Conservation (phyloP, 129 eudicot species). For the Arctium lappa region DNA sequence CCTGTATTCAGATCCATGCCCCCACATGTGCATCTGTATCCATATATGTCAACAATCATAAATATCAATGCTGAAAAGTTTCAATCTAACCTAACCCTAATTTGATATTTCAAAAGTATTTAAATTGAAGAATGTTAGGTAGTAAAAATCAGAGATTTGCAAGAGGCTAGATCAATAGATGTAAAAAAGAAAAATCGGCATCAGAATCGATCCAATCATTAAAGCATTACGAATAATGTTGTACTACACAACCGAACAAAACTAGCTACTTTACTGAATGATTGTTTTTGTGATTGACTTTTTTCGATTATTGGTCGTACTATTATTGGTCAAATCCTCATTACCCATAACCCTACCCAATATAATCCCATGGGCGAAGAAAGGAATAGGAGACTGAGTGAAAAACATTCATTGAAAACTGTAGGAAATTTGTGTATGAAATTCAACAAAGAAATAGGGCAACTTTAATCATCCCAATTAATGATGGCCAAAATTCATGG, state of each 20-base stretch:
- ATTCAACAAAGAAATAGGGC: slow-evolving; percentile 13
- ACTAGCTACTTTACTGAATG: neutral
- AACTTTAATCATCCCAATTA: slow-evolving; percentile 21
- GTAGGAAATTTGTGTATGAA: slow-evolving; percentile 1
- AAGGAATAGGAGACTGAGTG: slow-evolving; percentile 14
- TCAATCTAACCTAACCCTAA: neutral
- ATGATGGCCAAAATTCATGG: slow-evolving; percentile 28
- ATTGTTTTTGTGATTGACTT: neutral
- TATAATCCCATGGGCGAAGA: neutral
- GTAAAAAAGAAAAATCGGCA: neutral
- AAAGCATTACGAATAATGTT: neutral
- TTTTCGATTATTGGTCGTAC: neutral
- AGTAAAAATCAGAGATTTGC: neutral
- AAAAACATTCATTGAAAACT: slow-evolving; percentile 1
- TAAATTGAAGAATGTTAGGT: neutral
- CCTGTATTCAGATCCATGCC: slow-evolving; percentile 90
- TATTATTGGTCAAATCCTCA: neutral
- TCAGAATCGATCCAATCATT: neutral
- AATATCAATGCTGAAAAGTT: neutral
- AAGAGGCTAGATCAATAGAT: neutral
- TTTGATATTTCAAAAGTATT: neutral
- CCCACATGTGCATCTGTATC: slow-evolving; percentile 98
- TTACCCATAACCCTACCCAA: slow-evolving; percentile 17
- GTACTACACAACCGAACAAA: slow-evolving; percentile 5
- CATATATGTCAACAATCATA: slow-evolving; percentile 4